These are phyloP conservation scores for Suillus variegatus DNA, from an alignment of 768 basidiomycete species.

Conservation along the genomic window DNA sequence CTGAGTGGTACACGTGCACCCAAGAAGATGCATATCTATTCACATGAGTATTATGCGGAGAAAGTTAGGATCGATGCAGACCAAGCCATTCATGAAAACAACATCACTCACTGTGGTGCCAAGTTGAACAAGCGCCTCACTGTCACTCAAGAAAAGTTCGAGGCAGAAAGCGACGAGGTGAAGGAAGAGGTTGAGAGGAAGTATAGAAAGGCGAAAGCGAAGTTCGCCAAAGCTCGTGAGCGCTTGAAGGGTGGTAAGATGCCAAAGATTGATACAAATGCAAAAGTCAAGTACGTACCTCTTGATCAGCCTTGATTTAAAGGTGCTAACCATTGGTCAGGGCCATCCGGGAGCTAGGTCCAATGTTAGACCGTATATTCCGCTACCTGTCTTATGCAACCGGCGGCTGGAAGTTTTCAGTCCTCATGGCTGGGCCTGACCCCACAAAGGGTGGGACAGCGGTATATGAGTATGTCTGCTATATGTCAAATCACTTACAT, in stretches of 20 bases:
- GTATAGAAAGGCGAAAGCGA: background rate
- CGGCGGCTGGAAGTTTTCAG: background rate
- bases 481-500: background rate
- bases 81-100: background rate
- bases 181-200: background rate
- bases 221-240: background rate
- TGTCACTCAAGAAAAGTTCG: background rate
- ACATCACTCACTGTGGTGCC: background rate
- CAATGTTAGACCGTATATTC: background rate
- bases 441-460: background rate
- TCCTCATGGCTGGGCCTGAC: background rate
- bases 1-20: background rate
- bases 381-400: background rate
- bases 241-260: background rate
- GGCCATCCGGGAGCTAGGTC: background rate
- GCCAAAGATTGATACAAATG: background rate
- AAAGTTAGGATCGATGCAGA: background rate
- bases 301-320: background rate
- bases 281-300: background rate
- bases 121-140: background rate
- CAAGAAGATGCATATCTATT: background rate
- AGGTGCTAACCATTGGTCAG: background rate
- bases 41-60: background rate
- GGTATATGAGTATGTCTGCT: background rate
- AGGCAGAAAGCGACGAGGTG: background rate